A percentile compares a stretch with the other conserved stretches of the same genome.
Evolutionary conservation across 2,329 filamentous ascomycete species (phyloP).

Genomic region (Fusarium fracticaudum): DNA sequence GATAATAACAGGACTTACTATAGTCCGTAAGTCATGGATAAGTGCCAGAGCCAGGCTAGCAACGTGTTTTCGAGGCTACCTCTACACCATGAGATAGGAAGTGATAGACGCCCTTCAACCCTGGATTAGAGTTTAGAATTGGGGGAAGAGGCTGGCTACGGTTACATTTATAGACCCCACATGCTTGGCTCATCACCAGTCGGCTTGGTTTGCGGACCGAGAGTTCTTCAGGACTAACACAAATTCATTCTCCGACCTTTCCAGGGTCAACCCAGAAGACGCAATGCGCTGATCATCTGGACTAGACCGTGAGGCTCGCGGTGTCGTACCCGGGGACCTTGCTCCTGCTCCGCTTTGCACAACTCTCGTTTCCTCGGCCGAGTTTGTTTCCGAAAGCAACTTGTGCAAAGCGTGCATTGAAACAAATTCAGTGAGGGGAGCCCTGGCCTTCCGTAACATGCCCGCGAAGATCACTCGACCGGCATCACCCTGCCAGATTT

Average conservation of each 20-base stretch:
- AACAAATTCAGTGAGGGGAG: constrained; percentile 20
- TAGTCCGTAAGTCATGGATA: neutral
- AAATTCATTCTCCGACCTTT: constrained; percentile 24
- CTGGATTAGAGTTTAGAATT: constrained; percentile 35
- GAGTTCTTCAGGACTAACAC: constrained; percentile 26
- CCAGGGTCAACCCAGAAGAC: constrained; percentile 27
- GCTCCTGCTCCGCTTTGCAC: neutral
- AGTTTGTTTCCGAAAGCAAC: constrained; percentile 21
- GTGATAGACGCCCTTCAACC: constrained; percentile 14
- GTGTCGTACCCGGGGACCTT: constrained; percentile 9
- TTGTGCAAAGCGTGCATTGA: constrained; percentile 11
- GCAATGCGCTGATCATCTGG: constrained; percentile 24
- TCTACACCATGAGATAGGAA: constrained; percentile 22
- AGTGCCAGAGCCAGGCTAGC: constrained; percentile 4
- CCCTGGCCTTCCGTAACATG: constrained; percentile 12
- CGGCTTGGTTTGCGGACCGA: constrained; percentile 27
- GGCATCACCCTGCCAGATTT: constrained; percentile 30
- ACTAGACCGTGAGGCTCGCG: constrained; percentile 24
- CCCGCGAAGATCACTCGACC: constrained; percentile 27
- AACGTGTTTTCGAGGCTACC: constrained; percentile 1
- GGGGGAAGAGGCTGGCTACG: constrained; percentile 21
- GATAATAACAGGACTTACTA: constrained; percentile 9
- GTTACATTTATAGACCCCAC: constrained; percentile 29
- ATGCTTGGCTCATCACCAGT: constrained; percentile 8
- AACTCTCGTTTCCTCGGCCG: constrained; percentile 17